phyloP scores from a whole-genome alignment of 164 flowering plant genomes.

The Macadamia tetraphylla region DNA sequence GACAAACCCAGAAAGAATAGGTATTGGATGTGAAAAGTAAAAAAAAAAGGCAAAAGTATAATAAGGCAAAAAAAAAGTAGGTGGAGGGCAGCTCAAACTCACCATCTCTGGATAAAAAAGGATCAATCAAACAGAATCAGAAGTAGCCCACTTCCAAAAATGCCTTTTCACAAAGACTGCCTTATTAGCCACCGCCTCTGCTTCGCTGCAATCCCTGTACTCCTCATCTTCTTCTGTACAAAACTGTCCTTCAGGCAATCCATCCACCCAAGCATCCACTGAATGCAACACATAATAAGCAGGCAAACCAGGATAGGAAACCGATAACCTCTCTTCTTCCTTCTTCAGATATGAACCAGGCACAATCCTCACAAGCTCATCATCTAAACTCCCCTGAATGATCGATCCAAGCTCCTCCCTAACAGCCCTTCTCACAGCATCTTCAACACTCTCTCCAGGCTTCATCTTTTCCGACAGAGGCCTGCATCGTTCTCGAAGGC shows the following conservation, averaged over 20 bases:
- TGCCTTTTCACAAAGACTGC: conserved; percentile 6
- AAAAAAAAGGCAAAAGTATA: too few relatives aligned
- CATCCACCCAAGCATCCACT: conserved; percentile 69
- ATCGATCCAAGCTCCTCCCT: conserved; percentile 76
- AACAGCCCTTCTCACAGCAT: conserved; percentile 60
- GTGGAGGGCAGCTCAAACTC: too few relatives aligned
- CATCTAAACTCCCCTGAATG: conserved; percentile 2
- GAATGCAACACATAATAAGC: conserved; percentile 76
- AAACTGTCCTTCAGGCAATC: conserved; percentile 74
- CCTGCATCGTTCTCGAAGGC: conserved; percentile 41
- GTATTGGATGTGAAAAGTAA: too few relatives aligned
- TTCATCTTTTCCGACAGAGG: conserved; percentile 96
- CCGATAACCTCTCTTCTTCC: conserved; percentile 76
- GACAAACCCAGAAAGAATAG: too few relatives aligned
- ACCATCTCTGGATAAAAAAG: too few relatives aligned
- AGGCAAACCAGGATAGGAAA: conserved; percentile 90
- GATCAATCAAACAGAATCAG: neutral
- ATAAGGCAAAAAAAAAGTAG: too few relatives aligned
- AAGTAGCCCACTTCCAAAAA: conserved; percentile 4
- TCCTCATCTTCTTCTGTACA: conserved; percentile 41
- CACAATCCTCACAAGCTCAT: conserved; percentile 37
- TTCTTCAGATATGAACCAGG: conserved; percentile 52
- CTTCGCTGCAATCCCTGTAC: neutral
- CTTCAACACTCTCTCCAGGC: conserved; percentile 59
- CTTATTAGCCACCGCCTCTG: neutral